Percentiles rank a stretch among this genome's conserved stretches.
phyloP scores from a whole-genome alignment of 2,329 filamentous ascomycete genomes.

The Trichoderma polysporum region DNA sequence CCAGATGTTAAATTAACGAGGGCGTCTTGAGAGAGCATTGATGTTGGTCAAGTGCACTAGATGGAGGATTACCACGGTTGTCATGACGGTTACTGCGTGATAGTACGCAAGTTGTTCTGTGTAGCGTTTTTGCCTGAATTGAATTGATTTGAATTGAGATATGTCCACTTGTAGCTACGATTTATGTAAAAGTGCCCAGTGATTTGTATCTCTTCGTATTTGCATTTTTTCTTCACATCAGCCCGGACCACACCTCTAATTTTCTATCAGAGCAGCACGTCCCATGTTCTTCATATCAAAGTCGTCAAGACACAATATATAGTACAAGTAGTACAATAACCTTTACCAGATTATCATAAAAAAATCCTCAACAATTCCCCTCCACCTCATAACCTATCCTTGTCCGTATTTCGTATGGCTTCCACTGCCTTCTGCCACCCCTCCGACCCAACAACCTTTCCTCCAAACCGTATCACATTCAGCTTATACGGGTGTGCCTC shows the following conservation, averaged over 20 bases:
- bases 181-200: background rate
- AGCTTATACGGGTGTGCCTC: constrained; percentile 84
- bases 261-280: background rate
- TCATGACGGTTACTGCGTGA: background rate
- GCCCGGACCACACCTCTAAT: background rate
- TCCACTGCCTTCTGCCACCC: constrained; percentile 55
- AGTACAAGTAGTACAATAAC: constrained; percentile 36
- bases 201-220: background rate
- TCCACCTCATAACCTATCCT: constrained; percentile 48
- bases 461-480: constrained; percentile 76
- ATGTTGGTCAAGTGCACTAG: background rate
- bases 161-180: background rate
- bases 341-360: constrained; percentile 21
- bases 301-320: constrained; percentile 23
- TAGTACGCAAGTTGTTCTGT: background rate
- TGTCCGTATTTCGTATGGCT: constrained; percentile 50
- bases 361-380: background rate
- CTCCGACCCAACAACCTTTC: constrained; percentile 52
- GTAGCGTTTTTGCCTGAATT: constrained; percentile 6
- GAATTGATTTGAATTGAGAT: background rate
- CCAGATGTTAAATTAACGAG: background rate
- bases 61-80: background rate
- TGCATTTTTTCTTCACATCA: background rate
- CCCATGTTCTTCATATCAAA: background rate
- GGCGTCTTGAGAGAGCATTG: background rate